Evolutionary conservation across 225 moss, liverwort and hornwort species (phyloP).

Genomic region (Polytrichum formosum): DNA sequence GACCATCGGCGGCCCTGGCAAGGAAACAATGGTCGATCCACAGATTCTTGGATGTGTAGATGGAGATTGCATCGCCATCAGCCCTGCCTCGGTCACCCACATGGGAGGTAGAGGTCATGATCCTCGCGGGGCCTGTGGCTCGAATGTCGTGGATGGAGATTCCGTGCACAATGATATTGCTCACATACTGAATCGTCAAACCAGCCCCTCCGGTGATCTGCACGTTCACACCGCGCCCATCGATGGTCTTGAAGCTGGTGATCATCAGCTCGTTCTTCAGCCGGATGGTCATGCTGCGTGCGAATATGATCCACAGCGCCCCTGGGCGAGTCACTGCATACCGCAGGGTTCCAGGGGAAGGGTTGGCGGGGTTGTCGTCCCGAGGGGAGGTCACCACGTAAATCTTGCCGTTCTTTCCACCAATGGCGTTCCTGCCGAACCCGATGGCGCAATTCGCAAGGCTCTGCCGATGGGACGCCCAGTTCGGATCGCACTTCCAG

Average conservation of each 20-base stretch:
- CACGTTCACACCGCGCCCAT: slow-evolving; percentile 21
- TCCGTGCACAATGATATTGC: slow-evolving; percentile 28
- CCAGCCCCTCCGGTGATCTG: slow-evolving; percentile 13
- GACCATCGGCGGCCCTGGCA: slow-evolving; percentile 10
- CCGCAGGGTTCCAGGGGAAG: slow-evolving; percentile 19
- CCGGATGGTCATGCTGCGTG: slow-evolving; percentile 24
- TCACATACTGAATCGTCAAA: slow-evolving; percentile 12
- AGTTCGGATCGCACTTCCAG: slow-evolving; percentile 20
- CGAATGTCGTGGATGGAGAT: slow-evolving; percentile 14
- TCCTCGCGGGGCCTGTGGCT: neutral
- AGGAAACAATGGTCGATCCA: slow-evolving; percentile 27
- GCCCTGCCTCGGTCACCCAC: slow-evolving; percentile 1
- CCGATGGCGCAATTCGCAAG: slow-evolving; percentile 18
- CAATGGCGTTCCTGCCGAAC: slow-evolving; percentile 11
- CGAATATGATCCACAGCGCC: slow-evolving; percentile 28
- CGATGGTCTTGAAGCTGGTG: slow-evolving; percentile 36
- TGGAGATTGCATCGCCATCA: slow-evolving; percentile 19
- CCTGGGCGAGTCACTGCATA: slow-evolving; percentile 12
- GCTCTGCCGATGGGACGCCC: slow-evolving; percentile 9
- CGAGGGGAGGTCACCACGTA: slow-evolving; percentile 17
- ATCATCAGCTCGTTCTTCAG: slow-evolving; percentile 21
- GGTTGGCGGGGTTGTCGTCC: slow-evolving; percentile 22
- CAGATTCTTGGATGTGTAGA: slow-evolving; percentile 13
- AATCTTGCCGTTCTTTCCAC: slow-evolving; percentile 13
- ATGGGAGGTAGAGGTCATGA: slow-evolving; percentile 1